Evolutionary conservation across 2,329 filamentous ascomycete species (phyloP).

Genomic region (Alternaria ethzedia): DNA sequence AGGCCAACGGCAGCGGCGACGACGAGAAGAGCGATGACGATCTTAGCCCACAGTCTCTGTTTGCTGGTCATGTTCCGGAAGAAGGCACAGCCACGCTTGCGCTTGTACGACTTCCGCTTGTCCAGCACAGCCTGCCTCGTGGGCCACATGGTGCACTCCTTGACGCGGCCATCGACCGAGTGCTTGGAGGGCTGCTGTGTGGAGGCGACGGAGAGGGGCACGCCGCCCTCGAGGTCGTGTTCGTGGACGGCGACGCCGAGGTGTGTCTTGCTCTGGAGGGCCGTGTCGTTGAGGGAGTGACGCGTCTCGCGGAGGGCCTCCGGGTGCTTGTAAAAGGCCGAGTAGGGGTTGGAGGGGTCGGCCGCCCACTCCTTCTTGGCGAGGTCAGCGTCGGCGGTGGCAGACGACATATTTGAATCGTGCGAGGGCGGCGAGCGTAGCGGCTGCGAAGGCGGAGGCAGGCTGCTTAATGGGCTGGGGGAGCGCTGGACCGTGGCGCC

Average conservation of each 20-base stretch:
- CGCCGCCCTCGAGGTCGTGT: constrained; percentile 49
- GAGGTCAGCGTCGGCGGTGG: constrained; percentile 37
- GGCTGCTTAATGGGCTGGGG: constrained; percentile 21
- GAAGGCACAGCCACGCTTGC: constrained; percentile 48
- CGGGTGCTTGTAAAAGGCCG: constrained; percentile 57
- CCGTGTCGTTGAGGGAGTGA: constrained; percentile 48
- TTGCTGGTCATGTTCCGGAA: constrained; percentile 52
- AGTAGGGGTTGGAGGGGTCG: constrained; percentile 51
- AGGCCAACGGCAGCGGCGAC: constrained; percentile 56
- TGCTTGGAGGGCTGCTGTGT: constrained; percentile 49
- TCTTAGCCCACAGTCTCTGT: constrained; percentile 54
- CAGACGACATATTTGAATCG: constrained; percentile 41
- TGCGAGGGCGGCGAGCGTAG: constrained; percentile 43
- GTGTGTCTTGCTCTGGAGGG: constrained; percentile 39
- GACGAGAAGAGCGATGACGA: constrained; percentile 54
- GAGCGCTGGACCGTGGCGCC: constrained; percentile 50
- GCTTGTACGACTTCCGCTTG: constrained; percentile 49
- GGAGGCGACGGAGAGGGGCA: constrained; percentile 47
- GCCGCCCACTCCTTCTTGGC: constrained; percentile 37
- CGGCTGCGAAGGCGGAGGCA: constrained; percentile 15
- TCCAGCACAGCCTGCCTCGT: constrained; percentile 56
- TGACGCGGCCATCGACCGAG: constrained; percentile 50
- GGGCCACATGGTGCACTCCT: constrained; percentile 61
- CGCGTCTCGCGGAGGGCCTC: constrained; percentile 53
- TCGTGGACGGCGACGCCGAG: constrained; percentile 43